These are phyloP conservation scores for Torrubiella hemipterigena DNA, from an alignment of 2,329 filamentous ascomycete species.

Conservation along the genomic window DNA sequence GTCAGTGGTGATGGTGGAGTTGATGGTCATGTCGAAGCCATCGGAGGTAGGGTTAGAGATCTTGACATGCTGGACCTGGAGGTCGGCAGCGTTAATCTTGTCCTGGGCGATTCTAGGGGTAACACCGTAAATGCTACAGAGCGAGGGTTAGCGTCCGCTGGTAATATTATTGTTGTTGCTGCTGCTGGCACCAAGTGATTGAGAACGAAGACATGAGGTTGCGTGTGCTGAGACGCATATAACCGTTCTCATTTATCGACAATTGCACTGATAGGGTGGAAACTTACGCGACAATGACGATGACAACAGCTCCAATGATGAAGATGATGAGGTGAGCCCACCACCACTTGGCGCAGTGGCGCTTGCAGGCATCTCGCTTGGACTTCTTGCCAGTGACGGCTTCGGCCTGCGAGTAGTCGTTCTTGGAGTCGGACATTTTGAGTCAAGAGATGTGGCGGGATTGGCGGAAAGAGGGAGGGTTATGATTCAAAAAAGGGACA, in stretches of 20 bases:
- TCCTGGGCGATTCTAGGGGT: constrained; percentile 44
- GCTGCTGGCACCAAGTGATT: too few species aligned
- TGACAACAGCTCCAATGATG: constrained; percentile 35
- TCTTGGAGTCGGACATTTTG: constrained; percentile 27
- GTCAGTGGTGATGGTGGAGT: constrained; percentile 41
- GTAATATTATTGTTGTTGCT: too few species aligned
- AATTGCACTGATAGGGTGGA: not conserved
- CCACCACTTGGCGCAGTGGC: constrained; percentile 46
- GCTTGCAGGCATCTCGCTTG: constrained; percentile 26
- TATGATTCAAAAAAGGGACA: too few species aligned
- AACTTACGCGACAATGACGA: constrained; percentile 49
- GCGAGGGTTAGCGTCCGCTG: constrained; percentile 3
- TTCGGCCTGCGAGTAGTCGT: constrained; percentile 22
- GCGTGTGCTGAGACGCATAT: too few species aligned
- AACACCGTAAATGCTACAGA: constrained; percentile 41
- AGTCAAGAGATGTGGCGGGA: too few species aligned
- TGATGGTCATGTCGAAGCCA: constrained; percentile 39
- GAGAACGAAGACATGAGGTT: too few species aligned
- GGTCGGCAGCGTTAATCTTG: constrained; percentile 39
- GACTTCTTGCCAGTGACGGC: constrained; percentile 13
- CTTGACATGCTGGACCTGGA: constrained; percentile 43
- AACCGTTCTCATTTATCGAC: too few species aligned
- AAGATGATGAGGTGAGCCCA: constrained; percentile 45
- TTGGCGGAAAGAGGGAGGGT: too few species aligned
- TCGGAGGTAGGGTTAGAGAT: constrained; percentile 32